These are phyloP conservation scores for Epicoccum sorghinum DNA, from an alignment of 2,329 filamentous ascomycete species.

Conservation along the genomic window DNA sequence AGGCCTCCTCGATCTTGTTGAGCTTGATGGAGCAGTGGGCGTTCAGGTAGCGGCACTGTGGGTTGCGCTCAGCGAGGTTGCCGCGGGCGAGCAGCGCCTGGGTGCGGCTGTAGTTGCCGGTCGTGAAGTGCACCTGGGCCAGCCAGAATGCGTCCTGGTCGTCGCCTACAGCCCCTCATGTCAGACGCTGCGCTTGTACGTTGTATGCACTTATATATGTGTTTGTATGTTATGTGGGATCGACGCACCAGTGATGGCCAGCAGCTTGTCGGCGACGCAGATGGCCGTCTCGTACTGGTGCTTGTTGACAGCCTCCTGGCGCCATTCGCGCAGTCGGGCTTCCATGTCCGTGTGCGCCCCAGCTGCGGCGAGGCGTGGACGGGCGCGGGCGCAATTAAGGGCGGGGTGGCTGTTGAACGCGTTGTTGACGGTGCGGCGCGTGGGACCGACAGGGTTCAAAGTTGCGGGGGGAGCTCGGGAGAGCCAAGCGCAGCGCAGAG, in stretches of 20 bases:
- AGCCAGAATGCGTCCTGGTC: constrained; percentile 96
- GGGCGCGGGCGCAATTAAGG: not conserved
- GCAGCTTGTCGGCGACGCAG: constrained; percentile 94
- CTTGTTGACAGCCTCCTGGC: constrained; percentile 92
- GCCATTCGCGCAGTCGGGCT: constrained; percentile 90
- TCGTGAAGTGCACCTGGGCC: constrained; percentile 96
- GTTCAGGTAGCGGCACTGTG: constrained; percentile 89
- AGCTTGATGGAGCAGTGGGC: constrained; percentile 96
- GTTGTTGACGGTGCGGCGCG: constrained; percentile 5
- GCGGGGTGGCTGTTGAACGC: not conserved
- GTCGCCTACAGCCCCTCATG: constrained; percentile 66
- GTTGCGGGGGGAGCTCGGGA: constrained; percentile 22
- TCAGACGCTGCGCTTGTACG: not conserved
- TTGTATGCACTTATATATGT: not conserved
- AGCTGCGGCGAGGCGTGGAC: not conserved
- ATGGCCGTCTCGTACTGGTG: constrained; percentile 96
- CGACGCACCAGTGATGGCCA: constrained; percentile 84
- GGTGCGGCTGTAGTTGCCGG: constrained; percentile 91
- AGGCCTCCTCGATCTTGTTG: constrained; percentile 84
- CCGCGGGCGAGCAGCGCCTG: constrained; percentile 84
- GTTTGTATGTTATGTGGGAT: not conserved
- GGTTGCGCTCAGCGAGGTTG: constrained; percentile 79
- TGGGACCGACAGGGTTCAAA: constrained; percentile 6
- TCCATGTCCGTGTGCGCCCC: constrained; percentile 67
- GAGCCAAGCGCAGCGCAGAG: constrained; percentile 2